Base-by-base conservation (phyloP, 768 basidiomycete species). In the Trametes elegans region DNA sequence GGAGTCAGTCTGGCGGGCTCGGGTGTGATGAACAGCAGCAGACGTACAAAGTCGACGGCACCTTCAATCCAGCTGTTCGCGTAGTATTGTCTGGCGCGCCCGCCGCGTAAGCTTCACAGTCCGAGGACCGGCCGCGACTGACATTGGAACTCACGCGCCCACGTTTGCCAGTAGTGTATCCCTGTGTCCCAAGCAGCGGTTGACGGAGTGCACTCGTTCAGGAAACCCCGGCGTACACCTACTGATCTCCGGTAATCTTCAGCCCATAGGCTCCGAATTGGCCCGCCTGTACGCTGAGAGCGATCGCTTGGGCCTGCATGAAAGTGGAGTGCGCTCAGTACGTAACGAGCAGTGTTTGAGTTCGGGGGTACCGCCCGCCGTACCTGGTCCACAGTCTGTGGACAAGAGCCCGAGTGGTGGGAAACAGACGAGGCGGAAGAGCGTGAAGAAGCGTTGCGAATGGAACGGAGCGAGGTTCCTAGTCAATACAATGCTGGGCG, bases 1-100 rank as follows among this genome's bases (percentile, higher is more conserved):
- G 34, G 27, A 58, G 29, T 44, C 29, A 29, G 44, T 26, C 5
- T n/a, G 28, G 28, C 51, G 43, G 31, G 27, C 26, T 7, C 32
- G 21, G 31, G 16, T 21, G n/a, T 9, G 49, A 21, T 13, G 32
- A 3, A 48, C 14, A 11, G 3, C 16, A 14, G n/a, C 18, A 7
- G 18, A 62, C 64, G 42, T 35, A 65, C 64, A 46, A 65, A 63
- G 41, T 65, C 62, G n/a, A 58, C 56, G 14, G 62, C 62, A 23
- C 62, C 64, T 40, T 65, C 62, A 24, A 65, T 65, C 62, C 59
- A 62, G 56, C 62, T 58, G 53, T 60, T 59, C 48, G 59, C 50
- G 49, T 61, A 63, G 50, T 50, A 63, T 49, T 65, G 57, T n/a
- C 64, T 65, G 49, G 14, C 5, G 44, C 7, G 7, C 11, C 8